Conservation (phyloP, 352 stramenopile genomes). For the Pilasporangium apinafurcum region DNA sequence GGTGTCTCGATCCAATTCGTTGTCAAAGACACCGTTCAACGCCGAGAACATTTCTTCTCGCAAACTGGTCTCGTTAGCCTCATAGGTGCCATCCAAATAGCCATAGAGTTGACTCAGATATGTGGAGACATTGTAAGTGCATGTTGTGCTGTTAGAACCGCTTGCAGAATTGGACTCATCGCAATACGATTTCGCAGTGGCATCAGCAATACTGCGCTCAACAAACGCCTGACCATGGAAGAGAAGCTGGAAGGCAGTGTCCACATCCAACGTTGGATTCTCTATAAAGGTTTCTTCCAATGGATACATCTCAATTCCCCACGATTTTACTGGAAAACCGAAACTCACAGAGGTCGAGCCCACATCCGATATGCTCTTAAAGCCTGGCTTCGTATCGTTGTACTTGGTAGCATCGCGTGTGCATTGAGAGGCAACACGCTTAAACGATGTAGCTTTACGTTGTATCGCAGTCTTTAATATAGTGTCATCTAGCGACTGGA, state of each 20-base stretch:
- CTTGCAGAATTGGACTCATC: neutral
- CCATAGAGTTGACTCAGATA: constrained; percentile 6
- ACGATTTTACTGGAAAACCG: constrained; percentile 17
- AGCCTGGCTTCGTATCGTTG: neutral
- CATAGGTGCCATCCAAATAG: constrained; percentile 14
- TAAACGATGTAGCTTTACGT: constrained; percentile 4
- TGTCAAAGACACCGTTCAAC: constrained; percentile 5
- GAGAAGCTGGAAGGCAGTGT: constrained; percentile 16
- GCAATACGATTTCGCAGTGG: constrained; percentile 3
- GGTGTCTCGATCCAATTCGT: constrained; percentile 2
- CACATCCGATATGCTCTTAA: constrained; percentile 9
- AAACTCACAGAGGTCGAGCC: constrained; percentile 14
- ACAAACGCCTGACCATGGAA: constrained; percentile 20
- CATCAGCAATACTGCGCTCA: constrained; percentile 7
- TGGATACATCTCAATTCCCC: constrained; percentile 15
- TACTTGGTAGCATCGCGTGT: neutral
- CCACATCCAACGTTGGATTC: constrained; percentile 1
- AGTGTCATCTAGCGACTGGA: constrained; percentile 3
- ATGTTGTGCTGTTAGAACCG: neutral
- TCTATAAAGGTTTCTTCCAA: neutral
- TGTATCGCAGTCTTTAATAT: constrained; percentile 12
- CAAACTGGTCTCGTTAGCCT: constrained; percentile 1
- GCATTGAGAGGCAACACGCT: constrained; percentile 1
- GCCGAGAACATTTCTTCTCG: constrained; percentile 1
- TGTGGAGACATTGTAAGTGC: neutral